Percentiles rank a stretch among this genome's conserved stretches.
Evolutionary conservation across 306 rosid genomes (phyloP).

Genomic region (Sophora flavescens): DNA sequence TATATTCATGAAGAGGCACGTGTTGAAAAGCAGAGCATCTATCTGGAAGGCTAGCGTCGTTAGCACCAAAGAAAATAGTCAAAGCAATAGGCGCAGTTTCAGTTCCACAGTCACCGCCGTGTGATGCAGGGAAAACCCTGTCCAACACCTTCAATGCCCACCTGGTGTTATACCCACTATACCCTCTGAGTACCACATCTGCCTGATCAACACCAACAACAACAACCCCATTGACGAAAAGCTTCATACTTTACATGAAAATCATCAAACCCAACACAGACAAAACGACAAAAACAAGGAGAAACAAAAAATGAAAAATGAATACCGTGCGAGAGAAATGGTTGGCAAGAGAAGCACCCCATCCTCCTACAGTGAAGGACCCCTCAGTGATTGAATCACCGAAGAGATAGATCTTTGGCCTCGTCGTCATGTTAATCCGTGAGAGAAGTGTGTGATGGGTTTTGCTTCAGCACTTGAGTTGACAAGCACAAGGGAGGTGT

Average conservation of each 20-base stretch:
- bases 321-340: constrained; percentile 79
- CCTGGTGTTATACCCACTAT: constrained; percentile 86
- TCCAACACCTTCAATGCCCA: constrained; percentile 83
- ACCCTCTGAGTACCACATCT: constrained; percentile 86
- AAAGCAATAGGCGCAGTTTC: constrained; percentile 55
- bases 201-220: constrained; percentile 48
- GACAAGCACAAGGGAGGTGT: too few relatives aligned
- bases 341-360: constrained; percentile 89
- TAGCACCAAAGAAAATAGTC: constrained; percentile 91
- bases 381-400: constrained; percentile 91
- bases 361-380: constrained; percentile 71
- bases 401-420: constrained; percentile 79
- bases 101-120: constrained; percentile 33
- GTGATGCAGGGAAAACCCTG: constrained; percentile 62
- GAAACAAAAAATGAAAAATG: not conserved
- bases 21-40: constrained; percentile 75
- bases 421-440: constrained; percentile 34
- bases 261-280: not conserved
- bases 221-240: not conserved
- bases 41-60: constrained; percentile 81
- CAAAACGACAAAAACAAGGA: not conserved
- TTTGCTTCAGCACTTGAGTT: too few relatives aligned
- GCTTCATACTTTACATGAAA: not conserved
- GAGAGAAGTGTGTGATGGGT: too few relatives aligned
- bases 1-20: constrained; percentile 78